A percentile compares a stretch with the other conserved stretches of the same genome.
Conservation (phyloP, 2,329 filamentous ascomycete genomes). For the Diaporthe vexans region DNA sequence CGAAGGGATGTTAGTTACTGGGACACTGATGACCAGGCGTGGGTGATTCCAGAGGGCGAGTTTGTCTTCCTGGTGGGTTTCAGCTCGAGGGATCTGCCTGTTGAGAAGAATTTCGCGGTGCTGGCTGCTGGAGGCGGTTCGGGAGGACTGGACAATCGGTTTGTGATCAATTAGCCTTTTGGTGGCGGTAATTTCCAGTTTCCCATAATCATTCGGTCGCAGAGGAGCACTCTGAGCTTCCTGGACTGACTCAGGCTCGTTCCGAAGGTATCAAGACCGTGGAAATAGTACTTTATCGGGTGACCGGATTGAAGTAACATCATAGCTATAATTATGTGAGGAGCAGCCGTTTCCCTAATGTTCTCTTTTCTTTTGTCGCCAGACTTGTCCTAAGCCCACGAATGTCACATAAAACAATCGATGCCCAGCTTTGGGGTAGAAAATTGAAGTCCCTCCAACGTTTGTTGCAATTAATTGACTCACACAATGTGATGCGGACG, state of each 20-base stretch:
- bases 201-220: not conserved
- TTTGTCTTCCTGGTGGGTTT: conserved; percentile 17
- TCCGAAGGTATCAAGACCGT: too few relatives aligned
- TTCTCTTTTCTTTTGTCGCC: not conserved
- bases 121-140: not conserved
- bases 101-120: not conserved
- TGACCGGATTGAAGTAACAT: too few relatives aligned
- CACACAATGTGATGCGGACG: too few relatives aligned
- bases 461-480: not conserved
- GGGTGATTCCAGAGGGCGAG: not conserved
- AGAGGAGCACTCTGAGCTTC: too few relatives aligned
- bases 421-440: not conserved
- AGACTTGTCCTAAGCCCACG: not conserved
- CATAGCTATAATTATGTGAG: too few relatives aligned
- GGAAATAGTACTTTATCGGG: too few relatives aligned
- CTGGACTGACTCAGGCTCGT: too few relatives aligned
- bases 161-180: not conserved
- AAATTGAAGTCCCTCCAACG: not conserved
- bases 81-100: conserved; percentile 20
- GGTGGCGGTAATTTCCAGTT: too few relatives aligned
- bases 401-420: too few relatives aligned
- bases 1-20: conserved; percentile 26
- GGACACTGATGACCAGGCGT: not conserved
- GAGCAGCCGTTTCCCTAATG: not conserved
- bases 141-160: not conserved